A percentile compares a stretch with the other conserved stretches of the same genome.
phyloP scores from a whole-genome alignment of 495 filamentous ascomycete genomes.

The Letharia columbiana region DNA sequence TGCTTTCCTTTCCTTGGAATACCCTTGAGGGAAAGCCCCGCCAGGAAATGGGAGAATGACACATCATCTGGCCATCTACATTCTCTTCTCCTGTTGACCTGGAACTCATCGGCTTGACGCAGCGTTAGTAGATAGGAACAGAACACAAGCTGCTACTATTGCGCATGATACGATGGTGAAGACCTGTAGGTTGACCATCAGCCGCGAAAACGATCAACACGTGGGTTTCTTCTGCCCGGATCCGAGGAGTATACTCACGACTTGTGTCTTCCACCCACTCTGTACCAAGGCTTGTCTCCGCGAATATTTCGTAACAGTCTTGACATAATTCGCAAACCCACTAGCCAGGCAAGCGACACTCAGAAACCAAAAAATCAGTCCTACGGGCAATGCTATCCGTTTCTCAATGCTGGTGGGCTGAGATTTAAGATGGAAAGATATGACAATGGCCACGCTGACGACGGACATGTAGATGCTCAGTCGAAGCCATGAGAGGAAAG shows the following conservation, averaged over 20 bases:
- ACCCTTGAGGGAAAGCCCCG: not conserved
- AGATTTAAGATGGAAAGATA: slow-evolving; percentile 83
- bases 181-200: slow-evolving; percentile 36
- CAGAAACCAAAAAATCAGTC: slow-evolving; percentile 79
- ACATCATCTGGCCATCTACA: not conserved
- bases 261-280: slow-evolving; percentile 86
- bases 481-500: slow-evolving; percentile 91
- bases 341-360: slow-evolving; percentile 63
- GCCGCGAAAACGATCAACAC: not conserved
- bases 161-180: slow-evolving; percentile 67
- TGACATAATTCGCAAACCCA: slow-evolving; percentile 80
- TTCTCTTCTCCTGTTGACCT: not conserved
- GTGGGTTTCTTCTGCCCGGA: not conserved
- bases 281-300: slow-evolving; percentile 76
- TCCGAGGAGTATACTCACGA: slow-evolving; percentile 40
- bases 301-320: slow-evolving; percentile 77
- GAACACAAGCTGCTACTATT: slow-evolving; percentile 73
- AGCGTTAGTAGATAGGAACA: slow-evolving; percentile 52
- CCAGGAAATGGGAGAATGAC: not conserved
- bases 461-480: slow-evolving; percentile 85
- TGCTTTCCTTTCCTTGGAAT: not conserved
- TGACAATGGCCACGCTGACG: slow-evolving; percentile 78
- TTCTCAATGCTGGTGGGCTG: slow-evolving; percentile 61
- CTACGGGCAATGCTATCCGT: slow-evolving; percentile 72
- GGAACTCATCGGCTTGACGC: slow-evolving; percentile 15